phyloP scores from a whole-genome alignment of 2,329 filamentous ascomycete genomes.

The Stromatinia cepivora region DNA sequence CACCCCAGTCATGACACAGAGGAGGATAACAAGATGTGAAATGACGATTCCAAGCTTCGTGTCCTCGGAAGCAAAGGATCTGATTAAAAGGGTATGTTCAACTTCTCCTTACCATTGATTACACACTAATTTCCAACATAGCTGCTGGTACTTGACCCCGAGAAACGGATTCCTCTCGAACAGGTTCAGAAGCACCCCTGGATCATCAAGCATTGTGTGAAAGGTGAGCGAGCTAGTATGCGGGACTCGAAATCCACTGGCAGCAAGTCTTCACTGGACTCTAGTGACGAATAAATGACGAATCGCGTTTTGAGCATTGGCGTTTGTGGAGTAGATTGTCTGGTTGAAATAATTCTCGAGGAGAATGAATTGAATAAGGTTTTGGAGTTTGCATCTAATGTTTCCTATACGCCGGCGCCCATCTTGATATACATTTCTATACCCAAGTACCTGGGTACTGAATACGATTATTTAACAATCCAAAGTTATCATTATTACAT shows the following conservation, averaged over 20 bases:
- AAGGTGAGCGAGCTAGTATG: constrained; percentile 45
- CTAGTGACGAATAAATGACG: constrained; percentile 37
- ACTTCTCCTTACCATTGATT: background rate
- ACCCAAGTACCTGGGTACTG: constrained; percentile 20
- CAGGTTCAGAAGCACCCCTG: constrained; percentile 89
- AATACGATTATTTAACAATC: constrained; percentile 17
- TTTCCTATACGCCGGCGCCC: constrained; percentile 38
- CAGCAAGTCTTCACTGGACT: constrained; percentile 35
- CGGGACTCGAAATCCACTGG: constrained; percentile 41
- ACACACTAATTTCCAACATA: constrained; percentile 41
- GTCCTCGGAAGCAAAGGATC: constrained; percentile 82
- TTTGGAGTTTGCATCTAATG: constrained; percentile 36
- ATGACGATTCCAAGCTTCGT: constrained; percentile 92
- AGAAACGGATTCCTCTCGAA: constrained; percentile 87
- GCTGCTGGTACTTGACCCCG: constrained; percentile 88
- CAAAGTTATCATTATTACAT: constrained; percentile 18
- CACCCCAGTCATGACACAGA: constrained; percentile 89
- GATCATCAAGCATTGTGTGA: constrained; percentile 88
- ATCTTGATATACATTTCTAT: constrained; percentile 30
- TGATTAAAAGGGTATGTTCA: constrained; percentile 79
- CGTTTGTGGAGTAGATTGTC: constrained; percentile 31
- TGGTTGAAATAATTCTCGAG: constrained; percentile 11
- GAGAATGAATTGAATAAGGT: constrained; percentile 36
- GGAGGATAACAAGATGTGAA: constrained; percentile 82
- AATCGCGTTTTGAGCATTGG: constrained; percentile 34